A percentile compares a stretch with the other conserved stretches of the same genome.
These are phyloP conservation scores for Tubosaeta brunneosetosa DNA, from an alignment of 768 basidiomycete species.

Conservation along the genomic window DNA sequence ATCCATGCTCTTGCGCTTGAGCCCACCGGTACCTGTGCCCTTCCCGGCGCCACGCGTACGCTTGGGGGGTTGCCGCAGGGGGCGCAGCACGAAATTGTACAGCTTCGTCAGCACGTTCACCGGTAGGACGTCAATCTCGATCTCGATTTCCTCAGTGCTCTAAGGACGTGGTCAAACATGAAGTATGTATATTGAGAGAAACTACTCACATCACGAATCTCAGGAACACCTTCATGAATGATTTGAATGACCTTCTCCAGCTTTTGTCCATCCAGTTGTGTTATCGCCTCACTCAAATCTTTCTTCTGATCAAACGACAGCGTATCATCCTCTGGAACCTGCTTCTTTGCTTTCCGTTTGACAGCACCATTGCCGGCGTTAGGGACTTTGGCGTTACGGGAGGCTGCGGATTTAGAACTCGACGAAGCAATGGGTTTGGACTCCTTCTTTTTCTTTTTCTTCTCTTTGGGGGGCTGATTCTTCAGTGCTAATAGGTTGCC, in stretches of 20 bases:
- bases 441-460: constrained; percentile 72
- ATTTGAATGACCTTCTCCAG: constrained; percentile 91
- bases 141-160: constrained; percentile 97
- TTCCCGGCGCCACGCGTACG: constrained; percentile 61
- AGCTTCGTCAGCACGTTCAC: constrained; percentile 83
- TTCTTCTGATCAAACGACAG: constrained; percentile 97
- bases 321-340: constrained; percentile 69
- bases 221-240: constrained; percentile 91
- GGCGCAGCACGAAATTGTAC: constrained; percentile 92
- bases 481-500: constrained; percentile 64
- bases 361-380: constrained; percentile 38
- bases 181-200: constrained; percentile 1
- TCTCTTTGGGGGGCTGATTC: constrained; percentile 51
- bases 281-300: constrained; percentile 93
- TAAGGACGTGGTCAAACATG: constrained; percentile 31
- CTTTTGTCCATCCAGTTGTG: constrained; percentile 74
- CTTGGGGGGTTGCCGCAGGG: constrained; percentile 61
- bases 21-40: constrained; percentile 82
- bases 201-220: constrained; percentile 81
- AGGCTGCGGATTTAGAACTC: constrained; percentile 52
- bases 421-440: constrained; percentile 53
- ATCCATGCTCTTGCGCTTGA: constrained; percentile 95
- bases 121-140: constrained; percentile 93
- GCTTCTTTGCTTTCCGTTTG: constrained; percentile 64
- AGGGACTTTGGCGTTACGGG: constrained; percentile 44